Conservation (phyloP, 768 basidiomycete genomes). For the Panus rudis region DNA sequence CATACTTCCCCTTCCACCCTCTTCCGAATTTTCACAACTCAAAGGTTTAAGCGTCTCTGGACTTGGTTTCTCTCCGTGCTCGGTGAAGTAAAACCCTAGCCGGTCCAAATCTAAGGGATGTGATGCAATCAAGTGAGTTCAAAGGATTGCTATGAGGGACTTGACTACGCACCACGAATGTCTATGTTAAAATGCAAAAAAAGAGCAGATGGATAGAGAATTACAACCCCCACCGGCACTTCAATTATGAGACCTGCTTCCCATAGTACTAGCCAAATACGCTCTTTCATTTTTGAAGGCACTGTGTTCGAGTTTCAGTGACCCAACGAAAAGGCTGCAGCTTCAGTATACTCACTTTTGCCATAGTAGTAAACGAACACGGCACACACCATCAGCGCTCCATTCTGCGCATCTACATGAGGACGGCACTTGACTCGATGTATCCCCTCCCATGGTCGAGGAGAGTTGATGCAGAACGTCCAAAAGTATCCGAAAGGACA, state of each 20-base stretch:
- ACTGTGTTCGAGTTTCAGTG: background rate
- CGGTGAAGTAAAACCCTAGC: too few species aligned
- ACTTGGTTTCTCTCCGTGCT: too few species aligned
- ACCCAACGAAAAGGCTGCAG: too few species aligned
- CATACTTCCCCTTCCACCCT: background rate
- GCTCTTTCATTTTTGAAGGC: background rate
- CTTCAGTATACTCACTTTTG: too few species aligned
- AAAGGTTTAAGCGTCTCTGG: too few species aligned
- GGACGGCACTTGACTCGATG: conserved; percentile 17
- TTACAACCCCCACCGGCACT: conserved; percentile 25
- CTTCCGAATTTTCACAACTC: too few species aligned
- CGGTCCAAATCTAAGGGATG: too few species aligned
- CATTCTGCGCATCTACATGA: conserved; percentile 26
- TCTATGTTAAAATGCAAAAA: conserved; percentile 30
- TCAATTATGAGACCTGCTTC: conserved; percentile 27
- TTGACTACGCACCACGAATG: conserved; percentile 8
- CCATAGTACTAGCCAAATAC: conserved; percentile 29
- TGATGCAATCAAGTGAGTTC: too few species aligned
- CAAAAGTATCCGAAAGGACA: conserved; percentile 14
- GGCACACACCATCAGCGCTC: conserved; percentile 22
- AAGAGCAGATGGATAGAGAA: conserved; percentile 27
- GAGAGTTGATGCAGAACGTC: conserved; percentile 24
- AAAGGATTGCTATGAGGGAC: too few species aligned
- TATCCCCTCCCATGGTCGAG: conserved; percentile 5
- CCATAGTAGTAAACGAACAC: conserved; percentile 19